Base-by-base conservation (phyloP, 179 eudicot species). In the Amaranthus tricolor region DNA sequence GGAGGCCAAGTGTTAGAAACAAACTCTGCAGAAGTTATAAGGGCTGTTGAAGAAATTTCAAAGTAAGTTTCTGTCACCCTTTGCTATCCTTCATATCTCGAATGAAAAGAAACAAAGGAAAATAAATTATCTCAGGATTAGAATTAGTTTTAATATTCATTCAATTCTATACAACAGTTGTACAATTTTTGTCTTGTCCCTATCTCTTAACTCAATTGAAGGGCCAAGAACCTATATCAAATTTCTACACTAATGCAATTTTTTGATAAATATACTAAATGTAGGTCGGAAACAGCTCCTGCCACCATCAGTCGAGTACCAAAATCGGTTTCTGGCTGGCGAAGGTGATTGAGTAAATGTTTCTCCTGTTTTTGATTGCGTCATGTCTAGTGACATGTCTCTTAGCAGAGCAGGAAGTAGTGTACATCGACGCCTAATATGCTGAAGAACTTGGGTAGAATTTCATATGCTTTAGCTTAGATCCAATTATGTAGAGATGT, bases 1-100 rank as follows among this genome's bases (percentile, higher is more conserved):
- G 98, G 94, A 74, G 98, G 98, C 81, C 97, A 92, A 71, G 98
- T 94, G 56, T 79, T 94, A 40, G 98, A 94, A 83, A 94, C 97
- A 20, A 89, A 77, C 80, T 90, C 97, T 19, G 62, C 84, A 15
- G 96, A 94, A 83, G 88, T 92, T 71, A 84, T 89, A 68, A 85
- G 80, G 82, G 90, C 90, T 52, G 91, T 87, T 62, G 94, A 89
- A 68, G 98, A 90, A 82, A 86, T 92, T 62, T 84, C 89, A 19
- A 85, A 74, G 96, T 84, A 21, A 47, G 63, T 21, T 61, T 50
- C 58, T 71, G 70, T 10, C 19, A 49, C 47, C 67, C 43, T 53
- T 47, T 6, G 6, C 9, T 9, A 45, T n/a, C 53, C 66, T 44
- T 16, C 52, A 51, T 40, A 19, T 24, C 17, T 57, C 14, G 6